Percentiles rank a stretch among this genome's conserved stretches.
phyloP scores from a whole-genome alignment of 345 rosid genomes.

The Abelmoschus esculentus region DNA sequence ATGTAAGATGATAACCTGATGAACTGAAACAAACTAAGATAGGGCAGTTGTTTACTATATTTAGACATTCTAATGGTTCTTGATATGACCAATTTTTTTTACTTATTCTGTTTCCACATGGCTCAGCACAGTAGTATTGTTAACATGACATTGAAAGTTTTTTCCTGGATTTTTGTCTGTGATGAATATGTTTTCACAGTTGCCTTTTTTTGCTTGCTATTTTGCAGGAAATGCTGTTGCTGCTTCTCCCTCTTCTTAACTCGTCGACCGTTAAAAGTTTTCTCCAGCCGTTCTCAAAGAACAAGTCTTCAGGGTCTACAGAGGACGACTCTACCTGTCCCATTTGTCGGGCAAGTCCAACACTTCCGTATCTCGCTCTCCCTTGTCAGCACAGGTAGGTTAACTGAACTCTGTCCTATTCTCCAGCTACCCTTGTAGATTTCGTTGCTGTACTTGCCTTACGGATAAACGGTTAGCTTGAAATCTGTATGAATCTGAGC shows the following conservation, averaged over 20 bases:
- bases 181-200: background rate
- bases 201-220: background rate
- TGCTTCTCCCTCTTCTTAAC: slow-evolving; percentile 97
- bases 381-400: slow-evolving; percentile 93
- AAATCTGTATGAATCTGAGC: background rate
- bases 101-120: background rate
- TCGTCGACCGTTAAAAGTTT: slow-evolving; percentile 71
- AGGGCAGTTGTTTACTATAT: too few relatives aligned
- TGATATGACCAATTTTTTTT: background rate
- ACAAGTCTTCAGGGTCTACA: slow-evolving; percentile 51
- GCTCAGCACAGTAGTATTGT: background rate
- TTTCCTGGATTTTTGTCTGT: background rate
- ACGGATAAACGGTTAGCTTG: background rate
- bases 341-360: slow-evolving; percentile 68
- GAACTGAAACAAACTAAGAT: background rate
- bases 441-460: too few relatives aligned
- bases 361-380: slow-evolving; percentile 79
- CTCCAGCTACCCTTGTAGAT: background rate
- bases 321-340: slow-evolving; percentile 65
- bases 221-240: slow-evolving; percentile 25
- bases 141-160: too few relatives aligned
- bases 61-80: background rate
- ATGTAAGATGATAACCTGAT: background rate
- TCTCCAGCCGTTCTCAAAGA: slow-evolving; percentile 77
- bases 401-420: slow-evolving; percentile 4